These are phyloP conservation scores for Xylaria bambusicola DNA, from an alignment of 495 filamentous ascomycete genomes.

Conservation along the genomic window DNA sequence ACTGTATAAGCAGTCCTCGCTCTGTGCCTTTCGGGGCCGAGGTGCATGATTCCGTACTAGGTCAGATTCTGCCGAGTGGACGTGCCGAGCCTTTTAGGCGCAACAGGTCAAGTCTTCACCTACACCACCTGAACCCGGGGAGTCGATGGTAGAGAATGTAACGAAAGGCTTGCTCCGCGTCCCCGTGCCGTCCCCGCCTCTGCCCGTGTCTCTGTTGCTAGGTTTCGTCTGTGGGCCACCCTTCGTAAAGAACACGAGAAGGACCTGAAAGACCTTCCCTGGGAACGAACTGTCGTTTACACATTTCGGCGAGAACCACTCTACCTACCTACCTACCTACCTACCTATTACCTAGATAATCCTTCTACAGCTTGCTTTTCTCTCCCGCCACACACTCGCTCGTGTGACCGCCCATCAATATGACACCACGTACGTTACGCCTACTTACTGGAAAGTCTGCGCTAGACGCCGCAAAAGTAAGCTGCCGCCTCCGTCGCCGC, in stretches of 20 bases:
- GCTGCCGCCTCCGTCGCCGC: conserved; percentile 8
- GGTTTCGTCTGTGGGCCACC: too few species aligned
- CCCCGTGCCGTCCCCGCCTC: too few species aligned
- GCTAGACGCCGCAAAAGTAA: conserved; percentile 5
- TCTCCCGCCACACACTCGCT: not conserved
- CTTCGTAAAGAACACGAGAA: too few species aligned
- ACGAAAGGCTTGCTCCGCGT: too few species aligned
- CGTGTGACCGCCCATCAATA: conserved; percentile 4
- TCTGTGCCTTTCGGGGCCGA: conserved; percentile 2
- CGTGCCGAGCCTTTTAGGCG: conserved; percentile 1
- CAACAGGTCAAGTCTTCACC: not conserved
- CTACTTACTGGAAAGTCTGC: not conserved
- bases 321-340: too few species aligned
- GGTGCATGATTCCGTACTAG: not conserved
- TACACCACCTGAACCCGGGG: not conserved
- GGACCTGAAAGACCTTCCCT: too few species aligned
- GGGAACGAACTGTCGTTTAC: too few species aligned
- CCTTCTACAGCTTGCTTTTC: conserved; percentile 16
- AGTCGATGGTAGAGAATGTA: too few species aligned
- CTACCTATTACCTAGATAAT: not conserved
- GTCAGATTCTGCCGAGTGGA: not conserved
- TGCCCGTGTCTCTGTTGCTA: too few species aligned
- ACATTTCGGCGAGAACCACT: too few species aligned
- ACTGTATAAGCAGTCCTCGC: not conserved
- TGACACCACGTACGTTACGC: not conserved